Evolutionary conservation across 2,329 filamentous ascomycete species (phyloP), one percentile per base, ranked within the genome.

Genomic region (Lizonia empirigonia): DNA sequence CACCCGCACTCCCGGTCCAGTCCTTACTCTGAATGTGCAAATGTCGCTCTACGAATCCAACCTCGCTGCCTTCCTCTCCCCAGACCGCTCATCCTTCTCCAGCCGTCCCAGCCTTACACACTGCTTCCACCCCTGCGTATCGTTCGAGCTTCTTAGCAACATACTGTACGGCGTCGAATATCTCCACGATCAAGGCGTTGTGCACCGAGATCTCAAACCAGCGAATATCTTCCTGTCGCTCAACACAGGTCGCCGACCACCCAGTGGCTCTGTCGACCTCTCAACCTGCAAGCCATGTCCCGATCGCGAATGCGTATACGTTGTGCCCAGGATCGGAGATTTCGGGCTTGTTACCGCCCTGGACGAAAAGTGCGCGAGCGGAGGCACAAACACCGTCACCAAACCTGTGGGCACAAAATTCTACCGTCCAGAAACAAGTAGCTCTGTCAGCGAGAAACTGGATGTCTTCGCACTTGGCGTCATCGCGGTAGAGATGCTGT

Each of bases 181-280:
- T 60, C 76, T 88, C 2, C 86, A 89, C 59, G 71, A 75, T 0
- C 77, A 83, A 51, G 77, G 78, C 5, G 81, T 88, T 38, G 78
- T 87, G 0, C 86, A 89, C 60, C 82, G 85, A 8, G 86, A 89
- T 62, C 75, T 89, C 18, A 89, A 89, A 61, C 86, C 86, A 0
- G 83, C 81, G 3, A 89, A 89, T 58, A 82, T 89, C 22, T 87
- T 89, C 68, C 73, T 89, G 0, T 82, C 81, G 2, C 65, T 78
- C n/a, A 69, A 75, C 15, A 69, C 62, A 4, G 64, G 69, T 22
- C 67, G 56, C 19, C 56, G 60, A 10, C 64, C 64, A 35, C 72
- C 74, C 1, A 68, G 76, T 4, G 77, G 80, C 15, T 77, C 74
- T 16, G 72, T 80, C n/a, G 71, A 81, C 34, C 61, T 80, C 1